phyloP scores from a whole-genome alignment of 768 basidiomycete species.

The Ephemerocybe angulata region DNA sequence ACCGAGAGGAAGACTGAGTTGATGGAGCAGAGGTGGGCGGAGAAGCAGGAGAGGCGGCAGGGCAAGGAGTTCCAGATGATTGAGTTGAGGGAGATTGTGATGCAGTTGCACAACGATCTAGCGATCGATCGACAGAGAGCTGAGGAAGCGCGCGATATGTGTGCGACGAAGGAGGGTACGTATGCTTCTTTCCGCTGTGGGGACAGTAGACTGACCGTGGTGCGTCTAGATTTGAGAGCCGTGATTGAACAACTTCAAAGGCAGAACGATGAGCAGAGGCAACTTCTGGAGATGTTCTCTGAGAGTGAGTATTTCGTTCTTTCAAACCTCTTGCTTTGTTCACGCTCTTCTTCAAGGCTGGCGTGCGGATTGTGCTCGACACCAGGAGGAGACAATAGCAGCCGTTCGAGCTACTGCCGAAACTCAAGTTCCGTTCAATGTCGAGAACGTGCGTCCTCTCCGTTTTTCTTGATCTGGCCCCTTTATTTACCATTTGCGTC shows the following conservation, averaged over 20 bases:
- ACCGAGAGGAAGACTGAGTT: slow-evolving; percentile 56
- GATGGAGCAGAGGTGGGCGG: slow-evolving; percentile 59
- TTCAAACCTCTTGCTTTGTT: slow-evolving; percentile 1
- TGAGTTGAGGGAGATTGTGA: slow-evolving; percentile 59
- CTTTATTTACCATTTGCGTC: slow-evolving; percentile 8
- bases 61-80: slow-evolving; percentile 56
- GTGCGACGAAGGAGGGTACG: slow-evolving; percentile 57
- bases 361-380: slow-evolving; percentile 61
- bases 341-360: slow-evolving; percentile 43
- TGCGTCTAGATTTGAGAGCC: slow-evolving; percentile 48
- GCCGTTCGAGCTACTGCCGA: slow-evolving; percentile 69
- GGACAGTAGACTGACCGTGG: slow-evolving; percentile 11
- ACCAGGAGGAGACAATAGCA: slow-evolving; percentile 64
- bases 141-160: slow-evolving; percentile 51
- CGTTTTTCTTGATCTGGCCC: not conserved
- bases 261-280: slow-evolving; percentile 59
- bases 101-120: slow-evolving; percentile 54
- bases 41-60: slow-evolving; percentile 55
- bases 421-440: slow-evolving; percentile 79
- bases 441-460: slow-evolving; percentile 62
- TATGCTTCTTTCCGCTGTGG: slow-evolving; percentile 11
- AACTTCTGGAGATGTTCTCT: slow-evolving; percentile 50
- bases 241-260: slow-evolving; percentile 55
- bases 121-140: slow-evolving; percentile 46
- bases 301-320: slow-evolving; percentile 43